Conservation (phyloP, 345 rosid genomes). For the Populus euphratica region DNA sequence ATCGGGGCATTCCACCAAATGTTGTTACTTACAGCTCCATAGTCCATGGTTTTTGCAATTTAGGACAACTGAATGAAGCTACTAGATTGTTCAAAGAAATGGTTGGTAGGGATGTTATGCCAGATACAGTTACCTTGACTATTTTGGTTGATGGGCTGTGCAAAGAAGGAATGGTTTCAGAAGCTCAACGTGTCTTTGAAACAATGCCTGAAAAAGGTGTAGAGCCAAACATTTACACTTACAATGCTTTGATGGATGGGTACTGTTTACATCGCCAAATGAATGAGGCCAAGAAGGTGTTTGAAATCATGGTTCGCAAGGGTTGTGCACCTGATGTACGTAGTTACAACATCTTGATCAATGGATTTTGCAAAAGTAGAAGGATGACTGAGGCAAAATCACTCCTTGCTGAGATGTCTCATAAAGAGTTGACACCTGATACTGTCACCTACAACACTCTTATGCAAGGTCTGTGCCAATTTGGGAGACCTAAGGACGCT, state of each 20-base stretch:
- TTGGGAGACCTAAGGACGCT: background rate
- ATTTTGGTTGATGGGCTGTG: conserved; percentile 8
- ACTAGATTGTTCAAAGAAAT: background rate
- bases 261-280: background rate
- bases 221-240: background rate
- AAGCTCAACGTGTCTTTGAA: background rate
- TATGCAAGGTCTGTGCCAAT: background rate
- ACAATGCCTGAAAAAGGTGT: background rate
- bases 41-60: background rate
- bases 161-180: background rate
- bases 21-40: background rate
- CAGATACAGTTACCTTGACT: background rate
- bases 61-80: background rate
- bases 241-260: background rate
- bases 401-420: background rate
- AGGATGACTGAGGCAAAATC: conserved; percentile 1
- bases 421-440: background rate
- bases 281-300: background rate
- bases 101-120: background rate
- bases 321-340: background rate
- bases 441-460: background rate
- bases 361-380: conserved; percentile 2
- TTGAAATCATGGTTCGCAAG: background rate
- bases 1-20: background rate
- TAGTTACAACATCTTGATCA: background rate